Conservation (phyloP, 192 early-diverging fungal species). For the Gorgonomyces haynaldii region DNA sequence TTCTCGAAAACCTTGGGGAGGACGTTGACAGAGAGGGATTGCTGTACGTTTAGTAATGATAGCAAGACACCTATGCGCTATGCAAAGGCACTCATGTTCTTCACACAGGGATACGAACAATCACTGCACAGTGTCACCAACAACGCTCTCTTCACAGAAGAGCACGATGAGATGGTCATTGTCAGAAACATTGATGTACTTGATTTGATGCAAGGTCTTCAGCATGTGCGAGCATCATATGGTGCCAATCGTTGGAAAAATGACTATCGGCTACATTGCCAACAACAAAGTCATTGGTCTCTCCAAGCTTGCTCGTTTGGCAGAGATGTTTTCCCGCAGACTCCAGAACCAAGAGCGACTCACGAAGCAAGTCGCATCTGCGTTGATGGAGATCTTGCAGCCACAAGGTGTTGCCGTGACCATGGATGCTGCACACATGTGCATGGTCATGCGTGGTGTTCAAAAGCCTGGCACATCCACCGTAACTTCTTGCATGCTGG, state of each 20-base stretch:
- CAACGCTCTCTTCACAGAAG: slow-evolving; percentile 94
- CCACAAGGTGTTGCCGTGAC: slow-evolving; percentile 95
- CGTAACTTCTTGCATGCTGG: slow-evolving; percentile 90
- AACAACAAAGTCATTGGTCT: slow-evolving; percentile 89
- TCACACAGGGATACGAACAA: slow-evolving; percentile 98
- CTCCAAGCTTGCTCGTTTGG: slow-evolving; percentile 92
- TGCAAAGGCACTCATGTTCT: slow-evolving; percentile 94
- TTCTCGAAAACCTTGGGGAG: slow-evolving; percentile 90
- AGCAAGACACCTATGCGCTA: slow-evolving; percentile 92
- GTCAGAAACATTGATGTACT: slow-evolving; percentile 92
- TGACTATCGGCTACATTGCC: slow-evolving; percentile 94
- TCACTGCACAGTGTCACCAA: slow-evolving; percentile 81
- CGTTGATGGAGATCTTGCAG: slow-evolving; percentile 81
- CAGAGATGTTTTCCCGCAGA: slow-evolving; percentile 94
- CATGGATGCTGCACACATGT: slow-evolving; percentile 91
- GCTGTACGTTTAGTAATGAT: too few species aligned
- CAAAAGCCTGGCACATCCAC: slow-evolving; percentile 94
- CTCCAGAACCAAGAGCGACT: slow-evolving; percentile 96
- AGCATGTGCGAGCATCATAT: slow-evolving; percentile 98
- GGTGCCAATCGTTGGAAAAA: slow-evolving; percentile 96
- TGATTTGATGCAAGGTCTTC: too few species aligned
- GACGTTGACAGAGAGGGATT: slow-evolving; percentile 89
- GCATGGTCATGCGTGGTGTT: slow-evolving; percentile 96
- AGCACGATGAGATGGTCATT: slow-evolving; percentile 99
- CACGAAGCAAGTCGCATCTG: slow-evolving; percentile 92